A percentile compares a stretch with the other conserved stretches of the same genome.
Evolutionary conservation across 441 rosid genomes (phyloP).

Genomic region (Eugenia klotzschiana): DNA sequence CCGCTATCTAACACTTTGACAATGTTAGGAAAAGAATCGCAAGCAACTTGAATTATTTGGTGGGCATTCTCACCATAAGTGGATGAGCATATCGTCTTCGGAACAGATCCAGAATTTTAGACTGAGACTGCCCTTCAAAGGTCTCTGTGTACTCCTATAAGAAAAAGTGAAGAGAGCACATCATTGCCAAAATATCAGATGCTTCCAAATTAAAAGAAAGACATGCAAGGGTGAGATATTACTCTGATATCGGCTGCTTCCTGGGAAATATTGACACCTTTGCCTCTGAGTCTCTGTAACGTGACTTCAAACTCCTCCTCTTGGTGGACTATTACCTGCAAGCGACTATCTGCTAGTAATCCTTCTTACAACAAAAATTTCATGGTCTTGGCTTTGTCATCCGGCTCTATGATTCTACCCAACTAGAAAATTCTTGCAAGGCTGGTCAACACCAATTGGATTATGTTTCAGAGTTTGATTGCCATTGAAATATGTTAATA

Average conservation of each 20-base stretch:
- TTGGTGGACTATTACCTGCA: conserved; percentile 35
- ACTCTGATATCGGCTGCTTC: conserved; percentile 49
- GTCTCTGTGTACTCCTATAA: conserved; percentile 14
- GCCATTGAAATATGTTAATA: neutral
- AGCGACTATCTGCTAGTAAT: neutral
- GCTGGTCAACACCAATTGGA: neutral
- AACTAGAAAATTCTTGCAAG: neutral
- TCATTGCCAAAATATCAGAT: conserved; percentile 17
- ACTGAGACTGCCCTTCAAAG: conserved; percentile 3
- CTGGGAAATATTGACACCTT: conserved; percentile 25
- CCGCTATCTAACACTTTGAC: conserved; percentile 29
- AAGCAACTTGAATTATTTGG: neutral
- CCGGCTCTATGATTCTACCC: neutral
- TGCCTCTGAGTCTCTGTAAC: conserved; percentile 40
- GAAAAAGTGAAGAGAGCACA: neutral
- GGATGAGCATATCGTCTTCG: conserved; percentile 33
- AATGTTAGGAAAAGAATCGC: neutral
- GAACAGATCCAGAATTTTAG: conserved; percentile 21
- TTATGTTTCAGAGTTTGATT: neutral
- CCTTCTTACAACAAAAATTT: neutral
- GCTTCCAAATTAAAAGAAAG: conserved; percentile 11
- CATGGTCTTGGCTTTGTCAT: neutral
- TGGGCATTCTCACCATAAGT: conserved; percentile 27
- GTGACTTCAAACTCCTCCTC: conserved; percentile 35
- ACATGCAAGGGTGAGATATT: neutral